phyloP scores from a whole-genome alignment of 495 filamentous ascomycete genomes.

The Hypomontagnella monticulosa region DNA sequence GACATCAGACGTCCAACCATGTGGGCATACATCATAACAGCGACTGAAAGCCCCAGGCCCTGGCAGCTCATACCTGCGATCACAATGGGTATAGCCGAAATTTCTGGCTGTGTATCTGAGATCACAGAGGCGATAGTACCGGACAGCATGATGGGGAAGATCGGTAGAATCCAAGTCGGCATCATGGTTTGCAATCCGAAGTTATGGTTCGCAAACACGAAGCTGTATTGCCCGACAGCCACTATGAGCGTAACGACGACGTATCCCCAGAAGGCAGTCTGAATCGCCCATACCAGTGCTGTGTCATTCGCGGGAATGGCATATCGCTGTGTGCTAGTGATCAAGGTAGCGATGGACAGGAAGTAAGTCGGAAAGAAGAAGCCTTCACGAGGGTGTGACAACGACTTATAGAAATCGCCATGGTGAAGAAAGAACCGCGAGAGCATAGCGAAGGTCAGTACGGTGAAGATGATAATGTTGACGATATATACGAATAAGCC shows the following conservation, averaged over 20 bases:
- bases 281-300: slow-evolving; percentile 53
- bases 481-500: slow-evolving; percentile 70
- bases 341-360: slow-evolving; percentile 69
- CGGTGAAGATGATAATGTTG: slow-evolving; percentile 67
- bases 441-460: slow-evolving; percentile 61
- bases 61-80: slow-evolving; percentile 62
- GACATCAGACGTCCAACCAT: slow-evolving; percentile 72
- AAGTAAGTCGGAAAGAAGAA: slow-evolving; percentile 76
- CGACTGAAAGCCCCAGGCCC: slow-evolving; percentile 62
- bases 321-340: slow-evolving; percentile 68
- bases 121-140: slow-evolving; percentile 61
- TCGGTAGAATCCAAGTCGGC: slow-evolving; percentile 66
- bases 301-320: slow-evolving; percentile 57
- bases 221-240: slow-evolving; percentile 61
- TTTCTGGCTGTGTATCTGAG: slow-evolving; percentile 55
- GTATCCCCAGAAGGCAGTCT: slow-evolving; percentile 63
- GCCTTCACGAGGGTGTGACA: slow-evolving; percentile 69
- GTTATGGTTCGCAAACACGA: slow-evolving; percentile 58
- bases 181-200: slow-evolving; percentile 55
- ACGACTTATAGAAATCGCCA: slow-evolving; percentile 61
- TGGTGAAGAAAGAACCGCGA: slow-evolving; percentile 66
- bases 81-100: slow-evolving; percentile 55
- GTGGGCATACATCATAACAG: slow-evolving; percentile 62
- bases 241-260: slow-evolving; percentile 52
- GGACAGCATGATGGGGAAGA: slow-evolving; percentile 66